Evolutionary conservation across 106 monocot genomes (phyloP), one percentile per base, ranked within the genome.

Genomic region (Allium fistulosum): DNA sequence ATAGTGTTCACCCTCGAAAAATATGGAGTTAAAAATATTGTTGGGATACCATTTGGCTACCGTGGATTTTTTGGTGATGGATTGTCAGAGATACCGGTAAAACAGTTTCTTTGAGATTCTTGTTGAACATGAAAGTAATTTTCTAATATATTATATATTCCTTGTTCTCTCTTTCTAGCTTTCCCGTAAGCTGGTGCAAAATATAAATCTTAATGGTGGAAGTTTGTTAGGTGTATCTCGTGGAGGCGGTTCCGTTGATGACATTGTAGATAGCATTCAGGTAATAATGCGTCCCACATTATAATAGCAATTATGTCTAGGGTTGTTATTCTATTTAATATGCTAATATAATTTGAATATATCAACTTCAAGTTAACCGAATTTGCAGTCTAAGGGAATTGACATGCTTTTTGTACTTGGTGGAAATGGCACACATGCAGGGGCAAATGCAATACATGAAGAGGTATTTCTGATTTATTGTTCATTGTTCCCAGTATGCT

Each of bases 401-500:
- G 81, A 87, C 53, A 94, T 94, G 87, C 90, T 94, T 65, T 94
- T 94, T 79, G 71, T 94, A n/a, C 75, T 94, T 51, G 94, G 94
- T 60, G 94, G 94, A 45, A 84, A 94, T 80, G 94, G 94, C 15
- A 94, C 94, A 59, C 94, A 90, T 82, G 90, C 90, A 48, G 90
- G 90, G 48, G 94, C 94, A 6, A 84, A 87, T 68, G 90, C 71
- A 61, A 90, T 94, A 63, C 90, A 94, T 61, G 58, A 90, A 46
- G 94, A 94, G 94, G 94, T 94, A 76, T 37, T 67, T 17, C 17
- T 22, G 17, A 50, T 37, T 37, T 37, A 37, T 37, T 37, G 37
- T 37, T 37, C 37, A 37, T 37, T 37, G 37, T 37, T 37, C 37
- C 0, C 37, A 37, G 2, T 2, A 37, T 37, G 2, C 37, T 37